A percentile compares a stretch with the other conserved stretches of the same genome.
These are phyloP conservation scores for Nicotiana noctiflora DNA, from an alignment of 257 asterid genomes.

Conservation along the genomic window DNA sequence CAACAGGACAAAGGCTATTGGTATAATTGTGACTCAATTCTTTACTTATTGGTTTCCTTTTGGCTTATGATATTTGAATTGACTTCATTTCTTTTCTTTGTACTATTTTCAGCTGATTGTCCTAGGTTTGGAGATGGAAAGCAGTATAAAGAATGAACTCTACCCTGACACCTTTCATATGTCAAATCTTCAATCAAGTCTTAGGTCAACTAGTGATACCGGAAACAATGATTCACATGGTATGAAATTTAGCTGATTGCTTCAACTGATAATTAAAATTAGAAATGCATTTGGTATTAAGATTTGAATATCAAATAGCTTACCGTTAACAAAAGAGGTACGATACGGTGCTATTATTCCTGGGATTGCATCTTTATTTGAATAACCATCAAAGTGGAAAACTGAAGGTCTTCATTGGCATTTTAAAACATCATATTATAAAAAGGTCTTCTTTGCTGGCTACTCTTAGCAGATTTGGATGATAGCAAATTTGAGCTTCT, in stretches of 20 bases:
- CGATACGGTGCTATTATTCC: background rate
- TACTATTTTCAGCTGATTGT: background rate
- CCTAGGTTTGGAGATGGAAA: slow-evolving; percentile 1
- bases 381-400: background rate
- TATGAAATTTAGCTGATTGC: slow-evolving; percentile 2
- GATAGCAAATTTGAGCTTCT: background rate
- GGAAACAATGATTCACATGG: slow-evolving; percentile 5
- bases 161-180: background rate
- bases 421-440: background rate
- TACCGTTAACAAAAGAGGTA: background rate
- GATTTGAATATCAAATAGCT: background rate
- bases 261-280: background rate
- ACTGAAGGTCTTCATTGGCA: background rate
- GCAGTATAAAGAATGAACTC: slow-evolving; percentile 1
- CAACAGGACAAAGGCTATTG: background rate
- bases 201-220: background rate
- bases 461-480: background rate
- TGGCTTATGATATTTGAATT: slow-evolving; percentile 4
- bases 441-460: background rate
- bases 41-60: background rate
- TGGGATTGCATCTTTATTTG: background rate
- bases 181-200: slow-evolving; percentile 7
- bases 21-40: background rate
- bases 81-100: background rate
- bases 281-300: background rate